These are phyloP conservation scores for Hordeum vulgare DNA, from an alignment of 176 grass and related monocot species.

Conservation along the genomic window DNA sequence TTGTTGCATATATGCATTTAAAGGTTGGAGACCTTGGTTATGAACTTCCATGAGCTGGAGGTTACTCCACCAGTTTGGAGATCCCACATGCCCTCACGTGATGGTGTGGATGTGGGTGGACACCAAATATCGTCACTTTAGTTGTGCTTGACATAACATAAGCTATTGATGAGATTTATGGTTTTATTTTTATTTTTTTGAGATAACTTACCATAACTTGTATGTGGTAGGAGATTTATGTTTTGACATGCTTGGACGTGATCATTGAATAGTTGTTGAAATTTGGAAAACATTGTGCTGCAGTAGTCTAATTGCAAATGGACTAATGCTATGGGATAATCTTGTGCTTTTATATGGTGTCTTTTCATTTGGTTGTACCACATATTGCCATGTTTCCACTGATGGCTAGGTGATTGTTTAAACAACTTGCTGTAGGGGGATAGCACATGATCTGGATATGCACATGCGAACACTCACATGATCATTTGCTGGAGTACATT, in stretches of 20 bases:
- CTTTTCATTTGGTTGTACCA: not conserved
- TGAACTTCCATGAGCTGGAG: not conserved
- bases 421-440: not conserved
- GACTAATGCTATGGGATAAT: not conserved
- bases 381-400: not conserved
- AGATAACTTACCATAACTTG: not conserved
- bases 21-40: slow-evolving; percentile 1
- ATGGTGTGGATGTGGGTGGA: not conserved
- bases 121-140: not conserved
- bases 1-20: not conserved
- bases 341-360: not conserved
- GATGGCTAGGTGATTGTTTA: not conserved
- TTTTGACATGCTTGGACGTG: not conserved
- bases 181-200: not conserved
- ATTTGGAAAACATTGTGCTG: not conserved
- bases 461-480: not conserved
- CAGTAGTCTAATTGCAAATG: not conserved
- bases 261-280: not conserved
- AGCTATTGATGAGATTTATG: not conserved
- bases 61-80: not conserved
- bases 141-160: not conserved
- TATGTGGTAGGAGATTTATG: not conserved
- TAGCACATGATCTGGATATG: not conserved
- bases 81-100: not conserved
- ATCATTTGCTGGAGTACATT: not conserved